phyloP scores from a whole-genome alignment of 2,329 filamentous ascomycete species.

The Mycosphaerella arachidis region DNA sequence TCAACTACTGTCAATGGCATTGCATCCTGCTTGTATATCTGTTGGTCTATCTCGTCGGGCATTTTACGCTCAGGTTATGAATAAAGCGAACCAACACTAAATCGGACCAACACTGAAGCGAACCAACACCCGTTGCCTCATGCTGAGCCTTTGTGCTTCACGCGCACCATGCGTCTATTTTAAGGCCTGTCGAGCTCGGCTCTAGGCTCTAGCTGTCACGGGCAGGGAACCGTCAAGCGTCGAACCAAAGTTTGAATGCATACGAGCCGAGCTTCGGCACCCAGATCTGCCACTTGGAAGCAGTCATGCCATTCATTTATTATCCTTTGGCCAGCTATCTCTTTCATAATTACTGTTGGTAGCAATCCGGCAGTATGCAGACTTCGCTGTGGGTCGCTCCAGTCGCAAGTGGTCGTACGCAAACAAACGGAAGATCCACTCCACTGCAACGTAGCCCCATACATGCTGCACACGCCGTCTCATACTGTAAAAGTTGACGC shows the following conservation, averaged over 20 bases:
- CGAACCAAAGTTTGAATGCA: background rate
- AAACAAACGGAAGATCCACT: background rate
- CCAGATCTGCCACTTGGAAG: background rate
- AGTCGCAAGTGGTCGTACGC: background rate
- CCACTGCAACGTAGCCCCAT: background rate
- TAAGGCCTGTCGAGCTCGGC: background rate
- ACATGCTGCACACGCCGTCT: background rate
- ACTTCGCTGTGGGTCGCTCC: background rate
- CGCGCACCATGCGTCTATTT: background rate
- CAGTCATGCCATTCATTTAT: background rate
- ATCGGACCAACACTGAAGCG: background rate
- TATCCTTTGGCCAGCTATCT: background rate
- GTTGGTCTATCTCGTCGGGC: background rate
- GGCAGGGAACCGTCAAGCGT: background rate
- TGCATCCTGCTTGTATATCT: background rate
- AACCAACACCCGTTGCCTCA: background rate
- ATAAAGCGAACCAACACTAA: background rate
- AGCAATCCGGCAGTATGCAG: background rate
- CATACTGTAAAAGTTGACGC: background rate
- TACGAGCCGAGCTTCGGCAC: background rate
- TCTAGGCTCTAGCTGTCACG: background rate
- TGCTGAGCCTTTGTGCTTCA: background rate
- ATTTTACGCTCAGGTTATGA: background rate
- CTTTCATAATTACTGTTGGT: background rate
- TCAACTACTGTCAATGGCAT: background rate